phyloP scores from a whole-genome alignment of 352 stramenopile species.

The Globisporangium cederbergense region DNA sequence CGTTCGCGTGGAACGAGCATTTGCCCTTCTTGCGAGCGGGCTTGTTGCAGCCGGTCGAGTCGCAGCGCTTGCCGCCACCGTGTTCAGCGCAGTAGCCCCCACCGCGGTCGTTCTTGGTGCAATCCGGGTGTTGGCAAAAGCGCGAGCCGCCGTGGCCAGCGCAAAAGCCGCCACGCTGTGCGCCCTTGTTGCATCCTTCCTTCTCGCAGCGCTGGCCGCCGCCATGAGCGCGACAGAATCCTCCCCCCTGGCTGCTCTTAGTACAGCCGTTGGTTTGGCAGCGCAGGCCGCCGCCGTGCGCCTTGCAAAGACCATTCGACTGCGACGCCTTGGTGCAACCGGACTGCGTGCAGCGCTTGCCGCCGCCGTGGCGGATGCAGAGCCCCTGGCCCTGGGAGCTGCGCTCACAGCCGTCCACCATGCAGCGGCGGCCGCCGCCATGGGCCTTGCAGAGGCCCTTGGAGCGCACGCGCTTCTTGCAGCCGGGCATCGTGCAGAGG shows the following conservation, averaged over 20 bases:
- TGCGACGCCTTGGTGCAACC: conserved; percentile 82
- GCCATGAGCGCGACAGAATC: conserved; percentile 82
- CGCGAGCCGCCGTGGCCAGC: conserved; percentile 76
- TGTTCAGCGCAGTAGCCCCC: conserved; percentile 85
- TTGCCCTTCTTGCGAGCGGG: conserved; percentile 84
- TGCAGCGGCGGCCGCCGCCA: conserved; percentile 71
- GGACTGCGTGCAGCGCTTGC: conserved; percentile 73
- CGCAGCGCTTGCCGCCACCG: conserved; percentile 81
- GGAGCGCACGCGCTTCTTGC: conserved; percentile 81
- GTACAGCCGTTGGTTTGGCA: conserved; percentile 73
- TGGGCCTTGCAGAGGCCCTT: conserved; percentile 86
- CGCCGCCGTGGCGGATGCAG: conserved; percentile 84
- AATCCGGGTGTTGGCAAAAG: conserved; percentile 83
- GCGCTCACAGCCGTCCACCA: conserved; percentile 78
- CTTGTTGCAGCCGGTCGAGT: conserved; percentile 72
- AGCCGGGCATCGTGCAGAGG: conserved; percentile 77
- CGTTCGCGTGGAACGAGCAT: conserved; percentile 84
- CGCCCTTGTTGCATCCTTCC: conserved; percentile 81
- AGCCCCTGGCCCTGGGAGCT: conserved; percentile 80
- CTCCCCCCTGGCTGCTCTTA: conserved; percentile 79
- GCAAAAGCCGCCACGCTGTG: conserved; percentile 77
- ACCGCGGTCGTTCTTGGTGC: conserved; percentile 85
- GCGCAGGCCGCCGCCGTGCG: conserved; percentile 75
- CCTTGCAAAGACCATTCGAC: conserved; percentile 84
- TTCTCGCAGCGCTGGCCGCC: conserved; percentile 82